Evolutionary conservation across 176 grass and related monocot genomes (phyloP), one percentile per base, ranked within the genome.

Genomic region (Musa schizocarpa): DNA sequence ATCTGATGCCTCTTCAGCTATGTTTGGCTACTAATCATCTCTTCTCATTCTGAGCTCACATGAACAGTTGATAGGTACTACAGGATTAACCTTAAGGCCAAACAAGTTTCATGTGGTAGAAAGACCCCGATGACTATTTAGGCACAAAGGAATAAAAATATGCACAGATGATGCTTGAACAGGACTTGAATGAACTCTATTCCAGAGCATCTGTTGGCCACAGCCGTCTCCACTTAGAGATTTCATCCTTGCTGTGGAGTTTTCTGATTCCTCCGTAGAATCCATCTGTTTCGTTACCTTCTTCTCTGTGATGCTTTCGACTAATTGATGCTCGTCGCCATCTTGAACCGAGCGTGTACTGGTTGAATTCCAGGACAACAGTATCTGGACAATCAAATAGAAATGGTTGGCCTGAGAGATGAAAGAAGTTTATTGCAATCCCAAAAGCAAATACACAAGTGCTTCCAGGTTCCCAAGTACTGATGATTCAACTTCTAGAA

Each of bases 181-280:
- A 63, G 19, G 8, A 4, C 29, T 70, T 54, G 20, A 54, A 24
- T 11, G 11, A 9, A 11, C 11, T 51, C 72, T 81, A 98, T 72
- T 94, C 95, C 76, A 93, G 68, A 50, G 87, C 83, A 83, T 98
- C 90, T 72, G 85, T 78, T 67, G 95, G 95, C 90, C 90, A 94
- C 23, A 91, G 82, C 74, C 87, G 83, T 59, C 79, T 85, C 95
- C 95, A 98, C 69, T 87, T 91, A 5, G 86, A 84, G 50, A 91
- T 91, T 65, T 91, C 90, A 63, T 91, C 80, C 81, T 98, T 84
- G 82, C 74, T 54, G 11, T 59, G 76, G 24, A 98, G 84, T 78
- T 86, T 98, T 80, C 95, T 74, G 76, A 98, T 77, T 9, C 95
- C 95, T 29, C 95, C 95, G 8, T 98, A 98, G 57, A 98, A 98